These are phyloP conservation scores for Sarocladium brachiariae DNA, from an alignment of 2,329 filamentous ascomycete genomes.

Conservation along the genomic window DNA sequence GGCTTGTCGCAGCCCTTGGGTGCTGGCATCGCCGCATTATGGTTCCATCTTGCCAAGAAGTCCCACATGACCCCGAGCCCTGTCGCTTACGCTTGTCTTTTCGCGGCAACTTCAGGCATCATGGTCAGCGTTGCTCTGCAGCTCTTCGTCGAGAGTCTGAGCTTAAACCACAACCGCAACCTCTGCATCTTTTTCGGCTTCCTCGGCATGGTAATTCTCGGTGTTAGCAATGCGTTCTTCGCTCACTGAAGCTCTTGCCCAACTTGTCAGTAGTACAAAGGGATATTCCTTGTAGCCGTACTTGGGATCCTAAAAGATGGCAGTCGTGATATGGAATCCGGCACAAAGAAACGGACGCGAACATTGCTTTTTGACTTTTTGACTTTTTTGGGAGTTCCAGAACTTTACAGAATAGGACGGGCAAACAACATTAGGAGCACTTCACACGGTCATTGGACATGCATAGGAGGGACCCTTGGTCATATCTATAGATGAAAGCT, in stretches of 20 bases:
- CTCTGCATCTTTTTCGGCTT: conserved; percentile 77
- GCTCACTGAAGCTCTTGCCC: neutral
- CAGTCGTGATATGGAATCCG: neutral
- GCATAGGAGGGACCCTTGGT: neutral
- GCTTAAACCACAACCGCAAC: conserved; percentile 70
- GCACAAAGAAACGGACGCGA: neutral
- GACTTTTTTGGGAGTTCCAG: too few species aligned
- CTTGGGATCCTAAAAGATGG: too few species aligned
- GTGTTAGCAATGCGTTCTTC: conserved; percentile 76
- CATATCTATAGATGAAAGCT: neutral
- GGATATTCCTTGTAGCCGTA: too few species aligned
- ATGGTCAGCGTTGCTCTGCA: conserved; percentile 92
- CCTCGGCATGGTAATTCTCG: conserved; percentile 80
- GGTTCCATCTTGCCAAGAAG: conserved; percentile 66
- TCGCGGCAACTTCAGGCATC: conserved; percentile 84
- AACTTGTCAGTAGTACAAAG: neutral
- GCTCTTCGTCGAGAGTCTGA: conserved; percentile 79
- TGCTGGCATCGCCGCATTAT: conserved; percentile 74
- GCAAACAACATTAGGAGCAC: too few species aligned
- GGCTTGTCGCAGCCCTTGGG: conserved; percentile 83
- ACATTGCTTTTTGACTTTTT: too few species aligned
- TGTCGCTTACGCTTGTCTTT: conserved; percentile 72
- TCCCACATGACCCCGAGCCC: conserved; percentile 43
- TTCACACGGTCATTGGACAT: too few species aligned
- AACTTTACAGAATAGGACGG: neutral